Percentiles rank a stretch among this genome's conserved stretches.
phyloP scores from a whole-genome alignment of 2,329 filamentous ascomycete species.

The Chaetomiaceae sp. region DNA sequence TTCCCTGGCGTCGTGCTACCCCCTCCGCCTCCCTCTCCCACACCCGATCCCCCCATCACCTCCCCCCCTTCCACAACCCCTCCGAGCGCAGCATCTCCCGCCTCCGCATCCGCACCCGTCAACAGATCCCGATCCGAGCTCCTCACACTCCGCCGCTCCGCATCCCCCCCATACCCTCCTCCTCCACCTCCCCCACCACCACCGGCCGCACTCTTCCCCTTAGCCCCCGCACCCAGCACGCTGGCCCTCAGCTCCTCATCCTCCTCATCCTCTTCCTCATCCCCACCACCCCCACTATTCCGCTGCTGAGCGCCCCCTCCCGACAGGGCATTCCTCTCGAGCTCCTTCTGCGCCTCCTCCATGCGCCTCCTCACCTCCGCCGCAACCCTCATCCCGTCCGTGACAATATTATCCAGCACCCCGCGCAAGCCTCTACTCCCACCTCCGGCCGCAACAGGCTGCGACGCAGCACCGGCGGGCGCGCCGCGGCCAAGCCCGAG shows the following conservation, averaged over 20 bases:
- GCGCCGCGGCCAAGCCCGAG: constrained; percentile 51
- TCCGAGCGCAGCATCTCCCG: constrained; percentile 29
- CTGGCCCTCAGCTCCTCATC: constrained; percentile 25
- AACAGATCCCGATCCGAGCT: constrained; percentile 65
- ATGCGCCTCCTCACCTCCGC: constrained; percentile 86
- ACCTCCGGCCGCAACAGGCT: constrained; percentile 1
- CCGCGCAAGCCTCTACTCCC: constrained; percentile 71
- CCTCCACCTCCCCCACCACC: constrained; percentile 14
- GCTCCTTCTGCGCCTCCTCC: constrained; percentile 89
- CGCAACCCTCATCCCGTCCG: constrained; percentile 92
- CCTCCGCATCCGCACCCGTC: constrained; percentile 67
- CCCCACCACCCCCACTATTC: constrained; percentile 62
- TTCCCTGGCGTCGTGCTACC: constrained; percentile 9
- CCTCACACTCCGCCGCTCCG: constrained; percentile 57
- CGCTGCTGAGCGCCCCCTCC: constrained; percentile 41
- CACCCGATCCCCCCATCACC: background rate
- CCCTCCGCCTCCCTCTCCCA: constrained; percentile 26
- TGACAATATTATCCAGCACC: constrained; percentile 95
- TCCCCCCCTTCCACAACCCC: constrained; percentile 6
- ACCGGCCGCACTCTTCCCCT: background rate
- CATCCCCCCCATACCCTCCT: constrained; percentile 42
- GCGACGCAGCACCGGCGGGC: constrained; percentile 20
- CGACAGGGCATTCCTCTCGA: constrained; percentile 71
- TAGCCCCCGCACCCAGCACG: constrained; percentile 2
- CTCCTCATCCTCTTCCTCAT: constrained; percentile 51